A percentile compares a stretch with the other conserved stretches of the same genome.
These are phyloP conservation scores for Pestalotiopsis sp. DNA, from an alignment of 2,329 filamentous ascomycete species.

Conservation along the genomic window DNA sequence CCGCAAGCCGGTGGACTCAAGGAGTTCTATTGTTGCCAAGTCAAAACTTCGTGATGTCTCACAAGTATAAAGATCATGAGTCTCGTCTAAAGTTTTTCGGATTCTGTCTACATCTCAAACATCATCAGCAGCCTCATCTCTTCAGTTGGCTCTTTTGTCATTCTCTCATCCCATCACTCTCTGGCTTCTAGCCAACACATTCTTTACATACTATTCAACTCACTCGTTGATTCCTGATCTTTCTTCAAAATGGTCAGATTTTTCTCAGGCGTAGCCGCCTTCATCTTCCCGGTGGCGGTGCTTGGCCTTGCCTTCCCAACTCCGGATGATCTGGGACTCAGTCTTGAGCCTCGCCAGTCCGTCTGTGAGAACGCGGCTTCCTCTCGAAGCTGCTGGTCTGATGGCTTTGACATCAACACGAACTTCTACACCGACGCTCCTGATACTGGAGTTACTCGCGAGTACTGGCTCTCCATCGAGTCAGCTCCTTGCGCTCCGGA, in stretches of 20 bases:
- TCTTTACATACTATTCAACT: background rate
- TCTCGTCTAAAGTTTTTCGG: background rate
- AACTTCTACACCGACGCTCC: constrained; percentile 45
- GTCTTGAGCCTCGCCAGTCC: constrained; percentile 8
- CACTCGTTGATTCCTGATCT: background rate
- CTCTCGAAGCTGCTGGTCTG: constrained; percentile 45
- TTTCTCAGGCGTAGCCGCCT: background rate
- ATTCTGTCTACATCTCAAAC: background rate
- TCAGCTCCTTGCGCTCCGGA: constrained; percentile 47
- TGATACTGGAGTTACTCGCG: constrained; percentile 52
- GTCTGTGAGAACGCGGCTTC: constrained; percentile 30
- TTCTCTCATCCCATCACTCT: background rate
- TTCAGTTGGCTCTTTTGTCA: background rate
- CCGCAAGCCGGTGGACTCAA: background rate
- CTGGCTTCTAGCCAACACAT: background rate
- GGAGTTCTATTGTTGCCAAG: background rate
- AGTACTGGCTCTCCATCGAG: constrained; percentile 49
- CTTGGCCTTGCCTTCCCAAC: background rate
- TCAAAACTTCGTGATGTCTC: background rate
- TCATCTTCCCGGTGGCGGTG: background rate
- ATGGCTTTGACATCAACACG: constrained; percentile 47
- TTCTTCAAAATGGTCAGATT: background rate
- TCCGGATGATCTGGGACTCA: background rate
- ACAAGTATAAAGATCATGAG: background rate
- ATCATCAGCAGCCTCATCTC: background rate